Percentiles rank a stretch among this genome's conserved stretches.
These are phyloP conservation scores for Rhizopogon roseolus DNA, from an alignment of 768 basidiomycete genomes.

Conservation along the genomic window DNA sequence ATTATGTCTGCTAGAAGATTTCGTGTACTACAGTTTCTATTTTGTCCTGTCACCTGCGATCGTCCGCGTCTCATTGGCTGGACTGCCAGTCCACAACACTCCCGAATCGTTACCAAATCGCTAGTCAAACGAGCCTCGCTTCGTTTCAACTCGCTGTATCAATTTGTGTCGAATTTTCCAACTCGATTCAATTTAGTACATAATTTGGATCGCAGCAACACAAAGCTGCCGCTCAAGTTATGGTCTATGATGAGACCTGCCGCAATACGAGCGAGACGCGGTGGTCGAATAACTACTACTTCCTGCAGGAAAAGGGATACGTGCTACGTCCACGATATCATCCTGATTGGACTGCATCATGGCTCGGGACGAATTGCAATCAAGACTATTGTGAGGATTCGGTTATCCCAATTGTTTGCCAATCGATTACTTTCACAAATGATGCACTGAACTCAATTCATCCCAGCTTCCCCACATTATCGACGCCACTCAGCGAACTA, in stretches of 20 bases:
- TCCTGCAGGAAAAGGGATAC: conserved; percentile 15
- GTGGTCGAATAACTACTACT: conserved; percentile 15
- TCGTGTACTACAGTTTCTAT: too few relatives aligned
- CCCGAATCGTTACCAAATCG: too few relatives aligned
- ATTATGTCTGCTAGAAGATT: too few relatives aligned
- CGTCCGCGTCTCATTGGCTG: too few relatives aligned
- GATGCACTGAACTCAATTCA: background rate
- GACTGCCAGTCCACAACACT: too few relatives aligned
- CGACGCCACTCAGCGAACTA: conserved; percentile 6
- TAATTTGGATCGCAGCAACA: too few relatives aligned
- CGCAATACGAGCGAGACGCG: conserved; percentile 5
- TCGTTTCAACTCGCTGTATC: too few relatives aligned
- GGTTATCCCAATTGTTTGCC: background rate
- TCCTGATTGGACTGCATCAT: conserved; percentile 26
- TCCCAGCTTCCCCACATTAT: conserved; percentile 1
- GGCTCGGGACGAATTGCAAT: conserved; percentile 7
- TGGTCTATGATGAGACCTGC: background rate
- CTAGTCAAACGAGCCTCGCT: too few relatives aligned
- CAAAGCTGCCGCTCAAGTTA: background rate
- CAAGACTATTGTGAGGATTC: background rate
- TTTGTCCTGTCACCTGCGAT: too few relatives aligned
- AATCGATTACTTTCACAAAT: background rate
- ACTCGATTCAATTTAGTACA: too few relatives aligned
- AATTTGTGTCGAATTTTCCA: too few relatives aligned
- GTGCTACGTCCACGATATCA: conserved; percentile 20